These are phyloP conservation scores for Colletotrichum cuscutae DNA, from an alignment of 2,329 filamentous ascomycete species.

Conservation along the genomic window DNA sequence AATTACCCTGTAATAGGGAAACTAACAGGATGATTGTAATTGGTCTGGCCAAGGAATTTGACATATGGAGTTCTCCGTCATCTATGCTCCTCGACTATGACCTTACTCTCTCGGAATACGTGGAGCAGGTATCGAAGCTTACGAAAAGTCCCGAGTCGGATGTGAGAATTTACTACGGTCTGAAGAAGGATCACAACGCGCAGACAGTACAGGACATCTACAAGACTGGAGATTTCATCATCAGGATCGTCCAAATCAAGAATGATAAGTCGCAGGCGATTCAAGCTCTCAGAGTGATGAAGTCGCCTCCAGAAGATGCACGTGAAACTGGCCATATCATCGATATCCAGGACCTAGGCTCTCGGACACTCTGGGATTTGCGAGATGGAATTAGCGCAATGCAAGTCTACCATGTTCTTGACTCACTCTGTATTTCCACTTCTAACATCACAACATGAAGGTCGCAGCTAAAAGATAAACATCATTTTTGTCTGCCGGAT, in stretches of 20 bases:
- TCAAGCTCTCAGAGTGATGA: not conserved
- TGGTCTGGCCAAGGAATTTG: constrained; percentile 2
- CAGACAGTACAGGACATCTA: constrained; percentile 10
- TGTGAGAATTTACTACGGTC: not conserved
- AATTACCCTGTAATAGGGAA: too few relatives aligned
- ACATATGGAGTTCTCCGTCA: not conserved
- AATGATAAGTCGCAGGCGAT: not conserved
- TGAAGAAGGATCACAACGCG: not conserved
- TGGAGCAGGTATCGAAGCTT: not conserved
- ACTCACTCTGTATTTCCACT: too few relatives aligned
- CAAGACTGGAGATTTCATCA: not conserved
- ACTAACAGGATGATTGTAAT: not conserved
- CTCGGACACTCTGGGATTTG: not conserved
- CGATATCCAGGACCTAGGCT: not conserved
- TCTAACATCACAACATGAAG: too few relatives aligned
- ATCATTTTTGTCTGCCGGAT: constrained; percentile 6
- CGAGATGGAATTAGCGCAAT: not conserved
- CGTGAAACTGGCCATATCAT: not conserved
- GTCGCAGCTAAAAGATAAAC: not conserved
- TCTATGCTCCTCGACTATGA: constrained; percentile 1
- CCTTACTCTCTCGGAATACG: not conserved
- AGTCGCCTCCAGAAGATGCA: not conserved
- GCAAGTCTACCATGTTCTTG: not conserved
- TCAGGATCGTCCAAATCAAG: constrained; percentile 8
- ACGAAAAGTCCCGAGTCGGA: not conserved